Conservation (phyloP, 1,284 basidiomycete species). For the Ustilago trichophora region DNA sequence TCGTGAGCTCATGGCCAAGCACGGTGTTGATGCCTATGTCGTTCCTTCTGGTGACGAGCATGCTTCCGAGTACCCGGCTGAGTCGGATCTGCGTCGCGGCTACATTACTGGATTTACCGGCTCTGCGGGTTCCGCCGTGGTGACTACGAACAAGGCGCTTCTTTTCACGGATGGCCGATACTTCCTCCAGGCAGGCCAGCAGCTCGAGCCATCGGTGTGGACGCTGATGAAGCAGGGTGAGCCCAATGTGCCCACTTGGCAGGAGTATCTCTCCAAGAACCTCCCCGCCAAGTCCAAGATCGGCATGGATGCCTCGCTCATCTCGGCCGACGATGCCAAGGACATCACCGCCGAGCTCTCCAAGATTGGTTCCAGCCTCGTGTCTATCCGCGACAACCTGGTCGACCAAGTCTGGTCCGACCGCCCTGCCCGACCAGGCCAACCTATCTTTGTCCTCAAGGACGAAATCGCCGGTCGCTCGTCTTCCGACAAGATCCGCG, state of each 20-base stretch:
- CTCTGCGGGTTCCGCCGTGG: constrained; percentile 82
- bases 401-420: constrained; percentile 84
- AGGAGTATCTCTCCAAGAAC: constrained; percentile 57
- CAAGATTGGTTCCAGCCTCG: constrained; percentile 43
- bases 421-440: constrained; percentile 77
- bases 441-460: constrained; percentile 77
- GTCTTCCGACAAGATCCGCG: constrained; percentile 51
- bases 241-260: constrained; percentile 86
- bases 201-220: constrained; percentile 86
- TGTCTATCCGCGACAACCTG: constrained; percentile 74
- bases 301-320: constrained; percentile 61
- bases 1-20: constrained; percentile 51
- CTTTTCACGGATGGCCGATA: constrained; percentile 94
- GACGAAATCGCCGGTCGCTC: constrained; percentile 74
- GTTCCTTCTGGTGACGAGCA: constrained; percentile 72
- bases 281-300: constrained; percentile 46
- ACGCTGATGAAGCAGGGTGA: constrained; percentile 84
- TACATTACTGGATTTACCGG: constrained; percentile 93
- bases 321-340: constrained; percentile 63
- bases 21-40: constrained; percentile 61
- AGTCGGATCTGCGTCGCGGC: constrained; percentile 78
- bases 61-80: constrained; percentile 79
- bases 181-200: constrained; percentile 87
- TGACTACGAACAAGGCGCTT: constrained; percentile 72
- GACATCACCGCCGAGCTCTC: constrained; percentile 45